Evolutionary conservation across 208 protist species (phyloP).

Genomic region (Trypanosoma cruzi): DNA sequence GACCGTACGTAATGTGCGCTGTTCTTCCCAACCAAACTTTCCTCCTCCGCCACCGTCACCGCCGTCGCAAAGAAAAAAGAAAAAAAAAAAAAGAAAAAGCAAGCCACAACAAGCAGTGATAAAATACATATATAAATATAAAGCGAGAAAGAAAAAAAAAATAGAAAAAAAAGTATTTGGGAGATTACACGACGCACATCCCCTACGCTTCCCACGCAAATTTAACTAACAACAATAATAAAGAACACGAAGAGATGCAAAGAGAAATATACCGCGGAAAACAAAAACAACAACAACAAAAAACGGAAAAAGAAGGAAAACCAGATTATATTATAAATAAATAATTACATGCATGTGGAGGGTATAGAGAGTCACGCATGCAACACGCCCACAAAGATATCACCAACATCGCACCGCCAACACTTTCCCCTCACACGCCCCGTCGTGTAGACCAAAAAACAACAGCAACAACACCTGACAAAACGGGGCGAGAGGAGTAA

Average conservation of each 20-base stretch:
- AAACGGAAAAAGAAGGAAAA: neutral
- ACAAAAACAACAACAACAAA: conserved; percentile 5
- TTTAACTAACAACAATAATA: no score
- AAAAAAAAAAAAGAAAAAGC: no score
- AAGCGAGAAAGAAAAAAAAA: no score
- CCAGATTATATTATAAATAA: conserved; percentile 1
- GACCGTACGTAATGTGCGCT: neutral
- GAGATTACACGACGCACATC: no score
- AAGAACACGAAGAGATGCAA: no score
- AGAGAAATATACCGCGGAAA: neutral
- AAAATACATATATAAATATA: no score
- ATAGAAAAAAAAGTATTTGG: neutral
- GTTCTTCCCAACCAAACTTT: no score
- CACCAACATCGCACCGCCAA: neutral
- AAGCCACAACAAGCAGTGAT: conserved; percentile 14
- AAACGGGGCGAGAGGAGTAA: neutral
- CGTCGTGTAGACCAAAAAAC: neutral
- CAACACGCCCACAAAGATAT: neutral
- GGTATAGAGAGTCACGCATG: no score
- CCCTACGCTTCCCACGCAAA: no score
- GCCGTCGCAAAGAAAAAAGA: neutral
- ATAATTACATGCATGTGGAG: neutral
- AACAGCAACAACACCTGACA: no score
- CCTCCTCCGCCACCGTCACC: neutral
- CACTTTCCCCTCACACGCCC: neutral